These are phyloP conservation scores for Backusella tuberculispora DNA, from an alignment of 192 early-diverging fungal species.

Conservation along the genomic window DNA sequence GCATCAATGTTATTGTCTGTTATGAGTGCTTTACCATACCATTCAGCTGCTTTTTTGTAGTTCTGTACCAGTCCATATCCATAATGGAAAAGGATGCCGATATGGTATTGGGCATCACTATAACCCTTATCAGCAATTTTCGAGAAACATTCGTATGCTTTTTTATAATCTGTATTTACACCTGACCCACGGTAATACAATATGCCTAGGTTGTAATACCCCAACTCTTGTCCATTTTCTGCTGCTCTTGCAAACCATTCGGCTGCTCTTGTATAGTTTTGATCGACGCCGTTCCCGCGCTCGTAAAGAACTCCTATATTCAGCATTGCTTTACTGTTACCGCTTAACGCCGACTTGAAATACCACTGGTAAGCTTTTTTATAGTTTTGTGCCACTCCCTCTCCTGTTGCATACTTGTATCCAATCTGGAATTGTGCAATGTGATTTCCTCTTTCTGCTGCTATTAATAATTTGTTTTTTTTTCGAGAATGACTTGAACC, in stretches of 20 bases:
- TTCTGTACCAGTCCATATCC: not conserved
- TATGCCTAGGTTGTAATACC: not conserved
- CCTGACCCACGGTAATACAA: not conserved
- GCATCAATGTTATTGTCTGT: not conserved
- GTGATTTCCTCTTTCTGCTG: conserved; percentile 14
- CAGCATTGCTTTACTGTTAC: conserved; percentile 7
- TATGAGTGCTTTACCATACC: not conserved
- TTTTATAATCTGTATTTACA: not conserved
- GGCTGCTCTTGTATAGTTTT: conserved; percentile 3
- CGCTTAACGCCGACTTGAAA: conserved; percentile 8
- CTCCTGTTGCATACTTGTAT: not conserved
- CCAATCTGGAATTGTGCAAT: conserved; percentile 6
- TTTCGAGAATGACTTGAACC: not conserved
- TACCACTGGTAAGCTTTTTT: conserved; percentile 10
- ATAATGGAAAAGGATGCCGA: not conserved
- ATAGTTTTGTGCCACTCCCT: conserved; percentile 2
- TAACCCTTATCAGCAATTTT: not conserved
- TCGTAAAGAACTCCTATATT: not conserved
- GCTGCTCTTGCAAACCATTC: conserved; percentile 10
- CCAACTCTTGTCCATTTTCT: not conserved
- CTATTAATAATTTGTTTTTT: not conserved
- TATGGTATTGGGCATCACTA: conserved; percentile 4
- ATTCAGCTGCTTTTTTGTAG: not conserved
- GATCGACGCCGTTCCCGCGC: not conserved
- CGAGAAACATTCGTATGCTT: not conserved